Conservation (phyloP, 768 basidiomycete genomes). For the Obba rivulosa region DNA sequence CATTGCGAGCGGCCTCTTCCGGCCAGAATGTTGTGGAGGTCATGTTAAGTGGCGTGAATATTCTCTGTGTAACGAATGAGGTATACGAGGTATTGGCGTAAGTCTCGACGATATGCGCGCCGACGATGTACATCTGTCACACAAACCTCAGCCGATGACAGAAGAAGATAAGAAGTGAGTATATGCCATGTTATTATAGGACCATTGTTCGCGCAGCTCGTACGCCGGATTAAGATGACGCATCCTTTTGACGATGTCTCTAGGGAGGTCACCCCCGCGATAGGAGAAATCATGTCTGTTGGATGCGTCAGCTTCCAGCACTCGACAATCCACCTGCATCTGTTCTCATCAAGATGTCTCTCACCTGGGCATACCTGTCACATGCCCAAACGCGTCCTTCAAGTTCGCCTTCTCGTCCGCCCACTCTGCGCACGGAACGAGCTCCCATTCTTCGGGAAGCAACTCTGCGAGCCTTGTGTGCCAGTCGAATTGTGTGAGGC, state of each 20-base stretch:
- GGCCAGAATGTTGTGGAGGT: conserved; percentile 33
- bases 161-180: neutral
- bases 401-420: conserved; percentile 30
- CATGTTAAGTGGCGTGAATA: conserved; percentile 40
- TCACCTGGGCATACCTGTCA: conserved; percentile 35
- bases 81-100: conserved; percentile 30
- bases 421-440: conserved; percentile 31
- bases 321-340: neutral
- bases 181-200: conserved; percentile 37
- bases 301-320: neutral
- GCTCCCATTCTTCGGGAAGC: conserved; percentile 36
- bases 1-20: conserved; percentile 26
- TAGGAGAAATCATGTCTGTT: conserved; percentile 31
- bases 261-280: conserved; percentile 22
- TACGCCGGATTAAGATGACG: conserved; percentile 26
- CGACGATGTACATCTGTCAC: conserved; percentile 36
- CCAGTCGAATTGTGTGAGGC: conserved; percentile 20
- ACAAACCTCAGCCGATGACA: neutral
- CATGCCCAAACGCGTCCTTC: conserved; percentile 35
- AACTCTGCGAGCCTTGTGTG: conserved; percentile 28
- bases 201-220: conserved; percentile 33
- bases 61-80: conserved; percentile 36
- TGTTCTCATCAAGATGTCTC: no score
- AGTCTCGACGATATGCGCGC: conserved; percentile 28
- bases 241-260: conserved; percentile 21